phyloP scores from a whole-genome alignment of 495 filamentous ascomycete species.

The Bryoglossum gracile region DNA sequence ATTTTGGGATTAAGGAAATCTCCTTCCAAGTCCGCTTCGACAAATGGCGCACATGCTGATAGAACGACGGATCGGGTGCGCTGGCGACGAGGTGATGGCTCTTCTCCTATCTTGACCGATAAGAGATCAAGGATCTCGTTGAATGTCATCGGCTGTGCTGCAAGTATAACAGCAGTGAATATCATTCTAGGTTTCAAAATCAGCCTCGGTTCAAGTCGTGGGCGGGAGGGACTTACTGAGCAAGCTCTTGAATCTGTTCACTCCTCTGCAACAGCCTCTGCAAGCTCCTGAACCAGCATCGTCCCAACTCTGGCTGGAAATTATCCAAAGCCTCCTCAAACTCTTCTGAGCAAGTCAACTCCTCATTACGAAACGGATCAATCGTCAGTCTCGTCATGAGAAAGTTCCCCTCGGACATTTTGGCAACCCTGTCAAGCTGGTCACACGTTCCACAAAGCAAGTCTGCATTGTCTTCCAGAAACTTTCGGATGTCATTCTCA shows the following conservation, averaged over 20 bases:
- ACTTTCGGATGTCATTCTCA: constrained; percentile 20
- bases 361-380: constrained; percentile 17
- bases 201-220: background rate
- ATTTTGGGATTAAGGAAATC: constrained; percentile 21
- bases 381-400: constrained; percentile 24
- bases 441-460: constrained; percentile 1
- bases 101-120: constrained; percentile 7
- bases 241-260: constrained; percentile 24
- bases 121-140: constrained; percentile 9
- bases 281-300: constrained; percentile 5
- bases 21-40: constrained; percentile 4
- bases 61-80: constrained; percentile 11
- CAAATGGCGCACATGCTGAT: constrained; percentile 7
- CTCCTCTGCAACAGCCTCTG: constrained; percentile 18
- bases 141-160: constrained; percentile 10
- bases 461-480: constrained; percentile 11
- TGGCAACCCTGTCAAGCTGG: constrained; percentile 11
- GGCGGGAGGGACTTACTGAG: constrained; percentile 23
- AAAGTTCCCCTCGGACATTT: constrained; percentile 28
- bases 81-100: constrained; percentile 16
- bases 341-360: constrained; percentile 12
- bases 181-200: constrained; percentile 3
- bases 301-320: constrained; percentile 6
- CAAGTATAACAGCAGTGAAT: constrained; percentile 7
- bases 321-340: constrained; percentile 5